Base-by-base conservation (phyloP, 441 rosid species). In the Aquilaria agallochum region DNA sequence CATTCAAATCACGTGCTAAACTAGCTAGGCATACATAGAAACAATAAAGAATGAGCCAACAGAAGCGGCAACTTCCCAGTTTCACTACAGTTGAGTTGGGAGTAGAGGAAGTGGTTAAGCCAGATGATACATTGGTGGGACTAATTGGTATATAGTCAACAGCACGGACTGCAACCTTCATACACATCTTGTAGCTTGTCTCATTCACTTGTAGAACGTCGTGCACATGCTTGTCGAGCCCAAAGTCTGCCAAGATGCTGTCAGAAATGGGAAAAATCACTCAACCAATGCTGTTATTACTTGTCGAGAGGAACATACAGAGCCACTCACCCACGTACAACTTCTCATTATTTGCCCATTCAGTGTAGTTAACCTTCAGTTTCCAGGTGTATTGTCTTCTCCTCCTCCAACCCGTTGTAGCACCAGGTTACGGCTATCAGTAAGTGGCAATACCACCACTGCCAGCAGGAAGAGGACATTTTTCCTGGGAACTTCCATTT, bases 201-300 rank as follows among this genome's bases (percentile, higher is more conserved):
- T 65, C 30, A 72, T 72, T 79, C 72, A 79, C 86, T 68, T 76
- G 80, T 31, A 79, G 59, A 1, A 77, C 91, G 13, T 68, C 78
- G 61, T 70, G 68, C 31, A 15, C 9, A 14, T 61, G 58, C 68
- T 62, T 83, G 74, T 83, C 60, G 72, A 79, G 79, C 46, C 77
- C 75, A 8, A 76, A 85, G 65, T 72, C 80, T 72, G 11, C 0
- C 20, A 5, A 11, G 30, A 7, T 36, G 7, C 6, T 36, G 42
- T 36, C 7, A 36, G 42, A 36, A 36, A 36, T 36, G 42, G 7
- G 42, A 20, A 20, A 20, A 20, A 20, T 20, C 20, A 20, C 20
- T 20, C 20, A 20, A 20, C 20, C 20, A 20, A 20, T 20, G 20
- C 20, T 20, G 20, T 20, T 20, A 20, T 20, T 20, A 20, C 20